These are phyloP conservation scores for Calonectria multiphialidica DNA, from an alignment of 2,329 filamentous ascomycete species.

Conservation along the genomic window DNA sequence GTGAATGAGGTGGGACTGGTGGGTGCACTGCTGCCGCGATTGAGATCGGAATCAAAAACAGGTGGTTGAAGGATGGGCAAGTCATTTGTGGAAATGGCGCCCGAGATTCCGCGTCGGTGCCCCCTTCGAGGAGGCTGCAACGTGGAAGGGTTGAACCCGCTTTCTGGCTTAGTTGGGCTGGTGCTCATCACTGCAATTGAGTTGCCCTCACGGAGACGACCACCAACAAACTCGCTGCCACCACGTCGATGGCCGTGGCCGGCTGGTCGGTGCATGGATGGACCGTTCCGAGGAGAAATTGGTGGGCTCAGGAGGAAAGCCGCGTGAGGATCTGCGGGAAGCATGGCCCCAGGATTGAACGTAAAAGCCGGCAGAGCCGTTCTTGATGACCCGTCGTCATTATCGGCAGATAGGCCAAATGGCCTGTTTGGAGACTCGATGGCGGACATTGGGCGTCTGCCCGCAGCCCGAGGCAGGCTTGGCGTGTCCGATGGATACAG, in stretches of 20 bases:
- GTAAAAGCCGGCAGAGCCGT: slow-evolving; percentile 65
- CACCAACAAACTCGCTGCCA: slow-evolving; percentile 89
- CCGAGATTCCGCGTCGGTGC: slow-evolving; percentile 80
- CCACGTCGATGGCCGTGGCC: slow-evolving; percentile 84
- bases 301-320: slow-evolving; percentile 64
- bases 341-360: slow-evolving; percentile 66
- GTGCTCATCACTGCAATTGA: slow-evolving; percentile 73
- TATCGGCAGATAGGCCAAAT: slow-evolving; percentile 46
- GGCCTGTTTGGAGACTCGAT: slow-evolving; percentile 58
- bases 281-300: slow-evolving; percentile 60
- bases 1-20: slow-evolving; percentile 67
- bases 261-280: slow-evolving; percentile 68
- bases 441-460: slow-evolving; percentile 65
- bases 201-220: slow-evolving; percentile 70
- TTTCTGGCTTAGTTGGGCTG: slow-evolving; percentile 75
- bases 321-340: slow-evolving; percentile 53
- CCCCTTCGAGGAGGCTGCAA: slow-evolving; percentile 69
- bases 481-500: slow-evolving; percentile 60
- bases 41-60: slow-evolving; percentile 60
- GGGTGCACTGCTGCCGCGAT: slow-evolving; percentile 72
- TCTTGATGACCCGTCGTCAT: slow-evolving; percentile 40
- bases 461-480: slow-evolving; percentile 60
- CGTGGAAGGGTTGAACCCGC: slow-evolving; percentile 68
- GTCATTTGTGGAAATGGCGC: slow-evolving; percentile 87
- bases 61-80: slow-evolving; percentile 76